Evolutionary conservation across 768 basidiomycete genomes (phyloP).

Genomic region (Pisolithus albus): DNA sequence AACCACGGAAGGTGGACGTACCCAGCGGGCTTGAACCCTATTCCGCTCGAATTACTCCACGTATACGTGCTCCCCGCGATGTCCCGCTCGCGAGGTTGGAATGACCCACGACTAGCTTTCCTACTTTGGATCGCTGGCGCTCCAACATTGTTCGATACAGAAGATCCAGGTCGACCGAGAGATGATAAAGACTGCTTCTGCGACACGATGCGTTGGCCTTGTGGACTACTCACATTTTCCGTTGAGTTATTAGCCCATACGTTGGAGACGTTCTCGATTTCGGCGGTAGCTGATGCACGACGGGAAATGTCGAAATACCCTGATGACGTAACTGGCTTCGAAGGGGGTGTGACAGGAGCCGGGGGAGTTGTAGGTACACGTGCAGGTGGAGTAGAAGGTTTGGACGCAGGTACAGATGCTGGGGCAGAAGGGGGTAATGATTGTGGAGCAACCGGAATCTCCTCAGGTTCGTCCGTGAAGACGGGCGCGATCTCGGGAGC

Average conservation of each 20-base stretch:
- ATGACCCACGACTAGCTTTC: conserved; percentile 19
- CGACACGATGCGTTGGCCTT: conserved; percentile 13
- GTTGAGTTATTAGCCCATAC: conserved; percentile 25
- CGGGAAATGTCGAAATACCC: conserved; percentile 24
- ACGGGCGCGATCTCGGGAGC: conserved; percentile 37
- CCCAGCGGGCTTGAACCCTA: conserved; percentile 13
- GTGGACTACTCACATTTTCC: conserved; percentile 12
- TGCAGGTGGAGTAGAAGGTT: conserved; percentile 11
- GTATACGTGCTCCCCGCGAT: conserved; percentile 28
- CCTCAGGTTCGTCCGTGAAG: conserved; percentile 47
- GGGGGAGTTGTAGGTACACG: conserved; percentile 11
- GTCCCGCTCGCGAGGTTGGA: conserved; percentile 22
- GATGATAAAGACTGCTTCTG: conserved; percentile 20
- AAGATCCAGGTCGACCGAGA: conserved; percentile 19
- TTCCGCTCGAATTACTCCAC: conserved; percentile 21
- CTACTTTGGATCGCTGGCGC: conserved; percentile 14
- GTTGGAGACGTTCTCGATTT: conserved; percentile 17
- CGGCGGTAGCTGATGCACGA: conserved; percentile 19
- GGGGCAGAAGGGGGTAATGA: conserved; percentile 5
- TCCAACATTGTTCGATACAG: conserved; percentile 19
- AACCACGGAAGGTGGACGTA: conserved; percentile 15
- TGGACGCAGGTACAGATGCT: conserved; percentile 13
- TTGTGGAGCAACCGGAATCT: conserved; percentile 8
- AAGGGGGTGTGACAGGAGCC: conserved; percentile 12
- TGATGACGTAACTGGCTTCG: neutral